phyloP scores from a whole-genome alignment of 495 filamentous ascomycete genomes.

The Terfezia boudieri region DNA sequence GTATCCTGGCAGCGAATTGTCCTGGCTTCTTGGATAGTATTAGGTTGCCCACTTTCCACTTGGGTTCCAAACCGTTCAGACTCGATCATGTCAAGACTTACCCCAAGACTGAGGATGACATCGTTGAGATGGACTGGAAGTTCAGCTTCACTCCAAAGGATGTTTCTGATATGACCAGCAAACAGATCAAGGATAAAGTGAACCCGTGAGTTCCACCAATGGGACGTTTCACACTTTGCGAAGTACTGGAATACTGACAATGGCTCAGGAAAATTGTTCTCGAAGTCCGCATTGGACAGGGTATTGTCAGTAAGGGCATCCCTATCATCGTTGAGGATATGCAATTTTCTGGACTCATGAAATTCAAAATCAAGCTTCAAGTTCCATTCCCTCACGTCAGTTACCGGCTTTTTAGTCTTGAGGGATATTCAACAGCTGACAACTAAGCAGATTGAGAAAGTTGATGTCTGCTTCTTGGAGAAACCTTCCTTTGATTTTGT shows the following conservation, averaged over 20 bases:
- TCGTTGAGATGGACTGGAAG: slow-evolving; percentile 97
- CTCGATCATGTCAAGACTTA: slow-evolving; percentile 97
- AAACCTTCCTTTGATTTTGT: slow-evolving; percentile 72
- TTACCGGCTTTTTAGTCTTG: neutral
- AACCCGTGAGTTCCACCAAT: slow-evolving; percentile 34
- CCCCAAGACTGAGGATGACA: slow-evolving; percentile 83
- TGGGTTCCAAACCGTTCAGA: slow-evolving; percentile 84
- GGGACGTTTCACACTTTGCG: too few species aligned
- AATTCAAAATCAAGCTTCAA: slow-evolving; percentile 92
- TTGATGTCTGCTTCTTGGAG: slow-evolving; percentile 22
- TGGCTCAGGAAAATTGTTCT: slow-evolving; percentile 50
- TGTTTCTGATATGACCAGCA: slow-evolving; percentile 65
- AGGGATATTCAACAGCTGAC: neutral
- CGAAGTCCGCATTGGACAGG: slow-evolving; percentile 82
- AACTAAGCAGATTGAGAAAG: slow-evolving; percentile 13
- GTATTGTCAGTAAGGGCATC: slow-evolving; percentile 81
- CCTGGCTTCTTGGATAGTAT: slow-evolving; percentile 86
- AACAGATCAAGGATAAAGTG: slow-evolving; percentile 79
- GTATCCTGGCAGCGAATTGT: slow-evolving; percentile 76
- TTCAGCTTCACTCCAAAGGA: slow-evolving; percentile 98
- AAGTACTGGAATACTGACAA: neutral
- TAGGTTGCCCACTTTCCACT: slow-evolving; percentile 68
- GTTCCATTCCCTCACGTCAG: slow-evolving; percentile 77
- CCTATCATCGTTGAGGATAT: slow-evolving; percentile 97
- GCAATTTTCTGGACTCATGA: slow-evolving; percentile 81